phyloP scores from a whole-genome alignment of 352 stramenopile genomes.

The Chrysophaeum taylorii region DNA sequence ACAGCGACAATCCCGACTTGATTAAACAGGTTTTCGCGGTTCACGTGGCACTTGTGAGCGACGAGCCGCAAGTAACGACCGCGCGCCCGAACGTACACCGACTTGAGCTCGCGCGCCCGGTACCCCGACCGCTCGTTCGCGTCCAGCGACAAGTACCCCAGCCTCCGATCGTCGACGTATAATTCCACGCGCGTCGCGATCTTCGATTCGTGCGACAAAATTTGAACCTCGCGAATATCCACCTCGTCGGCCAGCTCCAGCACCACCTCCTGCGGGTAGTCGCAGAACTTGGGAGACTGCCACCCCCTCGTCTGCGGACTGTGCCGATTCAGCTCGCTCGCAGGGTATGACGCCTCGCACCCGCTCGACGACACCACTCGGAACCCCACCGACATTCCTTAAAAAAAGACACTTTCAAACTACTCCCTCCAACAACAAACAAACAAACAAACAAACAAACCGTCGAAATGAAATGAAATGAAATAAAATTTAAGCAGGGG shows the following conservation, averaged over 20 bases:
- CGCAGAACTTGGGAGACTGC: slow-evolving; percentile 64
- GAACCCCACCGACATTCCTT: no score
- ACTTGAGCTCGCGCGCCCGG: slow-evolving; percentile 72
- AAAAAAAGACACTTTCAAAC: no score
- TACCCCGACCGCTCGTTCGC: slow-evolving; percentile 29
- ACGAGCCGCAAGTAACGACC: slow-evolving; percentile 66
- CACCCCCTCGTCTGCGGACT: slow-evolving; percentile 29
- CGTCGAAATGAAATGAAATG: no score
- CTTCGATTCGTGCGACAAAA: slow-evolving; percentile 77
- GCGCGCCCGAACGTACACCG: slow-evolving; percentile 69
- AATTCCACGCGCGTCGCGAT: slow-evolving; percentile 82
- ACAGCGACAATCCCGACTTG: slow-evolving; percentile 80
- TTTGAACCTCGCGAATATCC: slow-evolving; percentile 61
- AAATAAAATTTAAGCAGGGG: no score
- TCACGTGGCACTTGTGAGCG: slow-evolving; percentile 72
- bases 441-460: no score
- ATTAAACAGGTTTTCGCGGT: slow-evolving; percentile 71
- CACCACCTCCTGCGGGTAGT: slow-evolving; percentile 71
- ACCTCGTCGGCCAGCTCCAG: slow-evolving; percentile 49
- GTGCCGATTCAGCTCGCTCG: slow-evolving; percentile 59
- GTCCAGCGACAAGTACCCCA: slow-evolving; percentile 42
- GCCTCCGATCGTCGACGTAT: slow-evolving; percentile 49
- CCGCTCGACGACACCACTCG: no score
- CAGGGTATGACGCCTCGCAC: no score
- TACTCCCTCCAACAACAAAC: no score